Conservation (phyloP, 345 rosid species). For the Clarkia xantiana region DNA sequence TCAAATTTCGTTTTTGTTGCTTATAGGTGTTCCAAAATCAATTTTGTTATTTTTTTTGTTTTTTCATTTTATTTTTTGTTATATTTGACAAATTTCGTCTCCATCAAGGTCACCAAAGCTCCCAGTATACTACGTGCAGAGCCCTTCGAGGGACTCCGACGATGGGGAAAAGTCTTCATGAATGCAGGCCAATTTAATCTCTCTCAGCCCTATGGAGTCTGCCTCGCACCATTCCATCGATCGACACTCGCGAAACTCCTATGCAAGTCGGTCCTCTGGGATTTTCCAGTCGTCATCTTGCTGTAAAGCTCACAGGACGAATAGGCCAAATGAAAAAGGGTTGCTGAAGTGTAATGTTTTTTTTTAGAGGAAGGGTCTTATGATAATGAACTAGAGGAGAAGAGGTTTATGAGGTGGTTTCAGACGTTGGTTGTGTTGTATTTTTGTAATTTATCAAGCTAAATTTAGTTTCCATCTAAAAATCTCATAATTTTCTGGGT, state of each 20-base stretch:
- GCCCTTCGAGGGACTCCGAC: slow-evolving; percentile 88
- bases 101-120: slow-evolving; percentile 65
- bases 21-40: too few species aligned
- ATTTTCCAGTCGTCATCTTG: slow-evolving; percentile 64
- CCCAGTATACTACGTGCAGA: slow-evolving; percentile 59
- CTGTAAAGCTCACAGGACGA: slow-evolving; percentile 33
- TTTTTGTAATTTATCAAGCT: slow-evolving; percentile 53
- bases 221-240: slow-evolving; percentile 72
- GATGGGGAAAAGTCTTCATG: slow-evolving; percentile 76
- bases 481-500: slow-evolving; percentile 43
- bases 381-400: slow-evolving; percentile 48
- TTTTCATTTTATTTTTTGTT: too few species aligned
- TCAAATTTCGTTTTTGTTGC: too few species aligned
- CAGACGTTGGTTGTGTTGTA: slow-evolving; percentile 45
- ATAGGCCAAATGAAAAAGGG: slow-evolving; percentile 51
- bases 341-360: slow-evolving; percentile 66
- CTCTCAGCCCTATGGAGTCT: slow-evolving; percentile 54
- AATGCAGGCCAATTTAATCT: slow-evolving; percentile 33
- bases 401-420: slow-evolving; percentile 34
- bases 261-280: slow-evolving; percentile 71
- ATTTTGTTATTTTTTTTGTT: too few species aligned
- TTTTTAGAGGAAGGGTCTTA: slow-evolving; percentile 63
- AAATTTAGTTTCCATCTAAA: too few species aligned
- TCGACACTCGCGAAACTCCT: slow-evolving; percentile 74
- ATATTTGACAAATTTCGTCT: too few species aligned